Conservation (phyloP, 106 monocot genomes). For the Xerophyta viscosa region DNA sequence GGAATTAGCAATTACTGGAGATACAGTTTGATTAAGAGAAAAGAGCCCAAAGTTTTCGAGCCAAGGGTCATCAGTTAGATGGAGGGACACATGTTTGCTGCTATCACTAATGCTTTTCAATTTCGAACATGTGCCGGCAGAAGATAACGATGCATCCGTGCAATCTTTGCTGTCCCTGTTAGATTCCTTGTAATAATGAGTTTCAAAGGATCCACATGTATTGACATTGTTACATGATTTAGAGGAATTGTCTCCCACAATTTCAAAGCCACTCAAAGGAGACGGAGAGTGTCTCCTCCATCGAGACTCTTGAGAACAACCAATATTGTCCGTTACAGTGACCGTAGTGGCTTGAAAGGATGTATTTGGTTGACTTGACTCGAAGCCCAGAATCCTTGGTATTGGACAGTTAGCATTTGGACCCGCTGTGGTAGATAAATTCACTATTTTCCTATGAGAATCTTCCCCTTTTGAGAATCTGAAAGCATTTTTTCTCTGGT, state of each 20-base stretch:
- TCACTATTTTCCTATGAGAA: constrained; percentile 12
- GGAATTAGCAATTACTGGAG: constrained; percentile 4
- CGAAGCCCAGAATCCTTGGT: constrained; percentile 76
- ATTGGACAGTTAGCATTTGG: constrained; percentile 34
- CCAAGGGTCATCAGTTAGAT: constrained; percentile 67
- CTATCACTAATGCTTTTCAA: constrained; percentile 5
- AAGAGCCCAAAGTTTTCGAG: constrained; percentile 40
- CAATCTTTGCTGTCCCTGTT: constrained; percentile 28
- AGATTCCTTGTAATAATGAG: constrained; percentile 54
- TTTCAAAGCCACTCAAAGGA: constrained; percentile 51
- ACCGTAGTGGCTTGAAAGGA: constrained; percentile 5
- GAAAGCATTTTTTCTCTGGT: constrained; percentile 24
- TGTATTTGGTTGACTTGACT: constrained; percentile 19
- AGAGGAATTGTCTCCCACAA: too few relatives aligned
- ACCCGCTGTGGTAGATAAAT: constrained; percentile 12
- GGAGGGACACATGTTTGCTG: constrained; percentile 12
- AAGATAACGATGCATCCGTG: constrained; percentile 10
- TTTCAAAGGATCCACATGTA: too few relatives aligned
- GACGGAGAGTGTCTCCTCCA: constrained; percentile 67
- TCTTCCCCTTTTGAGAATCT: constrained; percentile 19
- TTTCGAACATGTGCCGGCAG: constrained; percentile 10
- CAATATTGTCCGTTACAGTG: constrained; percentile 6
- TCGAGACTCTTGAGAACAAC: constrained; percentile 30
- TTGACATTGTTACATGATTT: too few relatives aligned
- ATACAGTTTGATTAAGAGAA: constrained; percentile 10